phyloP scores from a whole-genome alignment of 768 basidiomycete species.

The Mycena rebaudengoi region DNA sequence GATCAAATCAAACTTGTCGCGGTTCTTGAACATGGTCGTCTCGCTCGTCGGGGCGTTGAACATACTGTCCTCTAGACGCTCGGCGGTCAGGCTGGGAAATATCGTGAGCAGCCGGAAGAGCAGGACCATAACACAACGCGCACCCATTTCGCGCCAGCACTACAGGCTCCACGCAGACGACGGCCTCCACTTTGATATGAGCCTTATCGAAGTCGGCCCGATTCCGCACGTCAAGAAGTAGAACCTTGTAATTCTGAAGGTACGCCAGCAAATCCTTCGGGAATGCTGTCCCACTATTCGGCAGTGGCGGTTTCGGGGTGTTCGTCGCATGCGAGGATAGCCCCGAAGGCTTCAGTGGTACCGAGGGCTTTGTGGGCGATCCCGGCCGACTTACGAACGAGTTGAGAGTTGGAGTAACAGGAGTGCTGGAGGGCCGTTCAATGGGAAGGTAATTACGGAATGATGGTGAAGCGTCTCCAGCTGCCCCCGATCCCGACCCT shows the following conservation, averaged over 20 bases:
- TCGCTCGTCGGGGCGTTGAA: conserved; percentile 76
- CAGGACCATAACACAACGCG: conserved; percentile 34
- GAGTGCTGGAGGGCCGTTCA: conserved; percentile 75
- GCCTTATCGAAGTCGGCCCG: conserved; percentile 80
- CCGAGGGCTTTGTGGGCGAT: conserved; percentile 55
- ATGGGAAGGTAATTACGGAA: conserved; percentile 52
- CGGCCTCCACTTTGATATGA: conserved; percentile 71
- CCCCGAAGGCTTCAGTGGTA: conserved; percentile 45
- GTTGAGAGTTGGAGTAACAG: conserved; percentile 65
- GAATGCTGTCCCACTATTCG: conserved; percentile 64
- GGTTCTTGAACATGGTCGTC: conserved; percentile 77
- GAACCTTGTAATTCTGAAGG: conserved; percentile 63
- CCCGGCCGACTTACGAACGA: conserved; percentile 69
- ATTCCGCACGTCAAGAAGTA: conserved; percentile 86
- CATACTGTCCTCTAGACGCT: conserved; percentile 78
- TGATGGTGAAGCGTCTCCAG: conserved; percentile 34
- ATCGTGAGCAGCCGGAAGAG: conserved; percentile 5
- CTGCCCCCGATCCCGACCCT: conserved; percentile 1
- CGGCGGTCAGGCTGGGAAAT: conserved; percentile 64
- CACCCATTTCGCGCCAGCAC: conserved; percentile 76
- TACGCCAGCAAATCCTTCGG: conserved; percentile 70
- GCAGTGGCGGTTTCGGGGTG: conserved; percentile 55
- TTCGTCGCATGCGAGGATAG: conserved; percentile 42
- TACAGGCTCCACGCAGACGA: conserved; percentile 87
- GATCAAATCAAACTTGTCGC: conserved; percentile 89